Percentiles rank a stretch among this genome's conserved stretches.
These are phyloP conservation scores for Fusarium sp. DNA, from an alignment of 2,329 filamentous ascomycete species.

Conservation along the genomic window DNA sequence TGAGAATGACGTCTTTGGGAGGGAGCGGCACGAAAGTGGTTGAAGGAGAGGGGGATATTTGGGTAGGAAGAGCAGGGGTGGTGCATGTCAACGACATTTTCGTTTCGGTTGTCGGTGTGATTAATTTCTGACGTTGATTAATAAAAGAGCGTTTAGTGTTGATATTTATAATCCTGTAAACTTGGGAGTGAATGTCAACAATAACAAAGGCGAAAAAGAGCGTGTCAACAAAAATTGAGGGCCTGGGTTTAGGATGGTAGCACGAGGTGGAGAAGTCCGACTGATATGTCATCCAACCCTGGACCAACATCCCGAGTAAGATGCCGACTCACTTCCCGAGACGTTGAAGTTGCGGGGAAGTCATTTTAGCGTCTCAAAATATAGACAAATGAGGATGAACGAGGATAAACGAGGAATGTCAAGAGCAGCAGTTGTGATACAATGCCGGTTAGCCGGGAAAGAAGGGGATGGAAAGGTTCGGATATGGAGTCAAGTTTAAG, in stretches of 20 bases:
- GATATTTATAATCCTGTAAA: neutral
- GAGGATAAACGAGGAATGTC: neutral
- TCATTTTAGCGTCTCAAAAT: neutral
- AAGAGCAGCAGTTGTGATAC: neutral
- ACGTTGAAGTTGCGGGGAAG: neutral
- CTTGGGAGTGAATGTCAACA: neutral
- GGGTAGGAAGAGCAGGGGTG: neutral
- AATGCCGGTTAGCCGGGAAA: neutral
- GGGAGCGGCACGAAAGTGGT: slow-evolving; percentile 9
- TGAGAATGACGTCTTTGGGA: slow-evolving; percentile 25
- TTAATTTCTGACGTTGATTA: neutral
- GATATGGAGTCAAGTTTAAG: neutral
- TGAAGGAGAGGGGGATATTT: neutral
- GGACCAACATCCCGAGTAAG: neutral
- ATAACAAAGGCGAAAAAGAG: neutral
- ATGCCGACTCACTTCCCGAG: neutral
- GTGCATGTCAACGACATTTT: neutral
- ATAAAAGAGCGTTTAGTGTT: accelerated
- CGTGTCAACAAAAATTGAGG: neutral
- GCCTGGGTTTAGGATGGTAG: neutral
- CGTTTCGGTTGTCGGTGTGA: neutral
- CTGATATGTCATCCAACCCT: neutral
- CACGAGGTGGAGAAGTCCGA: neutral
- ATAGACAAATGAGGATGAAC: neutral
- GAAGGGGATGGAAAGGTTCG: neutral